Percentiles rank a stretch among this genome's conserved stretches.
These are phyloP conservation scores for Neoboletus subvelutipes DNA, from an alignment of 768 basidiomycete genomes.

Conservation along the genomic window DNA sequence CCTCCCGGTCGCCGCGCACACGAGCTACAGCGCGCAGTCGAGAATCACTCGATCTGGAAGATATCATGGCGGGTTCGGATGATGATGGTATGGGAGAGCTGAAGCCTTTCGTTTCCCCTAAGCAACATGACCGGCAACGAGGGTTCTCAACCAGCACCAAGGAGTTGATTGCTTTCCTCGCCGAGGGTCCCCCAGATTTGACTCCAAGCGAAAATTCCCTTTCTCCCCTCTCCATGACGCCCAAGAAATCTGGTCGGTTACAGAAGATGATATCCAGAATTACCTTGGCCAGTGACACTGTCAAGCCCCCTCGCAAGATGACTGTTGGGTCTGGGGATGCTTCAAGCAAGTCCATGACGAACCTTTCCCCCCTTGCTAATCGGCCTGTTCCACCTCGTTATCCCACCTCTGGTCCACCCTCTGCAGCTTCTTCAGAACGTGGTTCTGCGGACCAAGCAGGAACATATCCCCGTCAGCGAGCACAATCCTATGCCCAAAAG, in stretches of 20 bases:
- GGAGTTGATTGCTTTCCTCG: constrained; percentile 57
- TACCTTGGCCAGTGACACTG: constrained; percentile 43
- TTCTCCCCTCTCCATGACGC: constrained; percentile 32
- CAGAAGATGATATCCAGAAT: constrained; percentile 84
- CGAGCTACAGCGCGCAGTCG: constrained; percentile 54
- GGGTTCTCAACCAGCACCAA: constrained; percentile 45
- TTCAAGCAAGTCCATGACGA: constrained; percentile 37
- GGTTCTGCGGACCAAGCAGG: constrained; percentile 19
- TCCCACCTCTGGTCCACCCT: constrained; percentile 44
- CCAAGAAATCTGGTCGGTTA: constrained; percentile 58
- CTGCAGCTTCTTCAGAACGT: constrained; percentile 41
- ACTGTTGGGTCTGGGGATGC: constrained; percentile 23
- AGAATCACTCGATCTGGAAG: constrained; percentile 75
- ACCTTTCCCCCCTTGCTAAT: constrained; percentile 53
- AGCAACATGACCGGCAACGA: constrained; percentile 33
- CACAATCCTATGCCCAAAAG: constrained; percentile 28
- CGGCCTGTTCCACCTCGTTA: constrained; percentile 62
- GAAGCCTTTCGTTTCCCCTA: constrained; percentile 40
- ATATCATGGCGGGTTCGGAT: constrained; percentile 69
- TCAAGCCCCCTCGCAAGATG: constrained; percentile 34
- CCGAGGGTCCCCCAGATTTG: constrained; percentile 52
- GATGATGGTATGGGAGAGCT: constrained; percentile 45
- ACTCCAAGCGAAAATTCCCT: constrained; percentile 43
- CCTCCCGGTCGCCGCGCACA: constrained; percentile 31
- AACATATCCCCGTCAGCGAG: constrained; percentile 25